These are phyloP conservation scores for Megacollybia marginata DNA, from an alignment of 768 basidiomycete species.

Conservation along the genomic window DNA sequence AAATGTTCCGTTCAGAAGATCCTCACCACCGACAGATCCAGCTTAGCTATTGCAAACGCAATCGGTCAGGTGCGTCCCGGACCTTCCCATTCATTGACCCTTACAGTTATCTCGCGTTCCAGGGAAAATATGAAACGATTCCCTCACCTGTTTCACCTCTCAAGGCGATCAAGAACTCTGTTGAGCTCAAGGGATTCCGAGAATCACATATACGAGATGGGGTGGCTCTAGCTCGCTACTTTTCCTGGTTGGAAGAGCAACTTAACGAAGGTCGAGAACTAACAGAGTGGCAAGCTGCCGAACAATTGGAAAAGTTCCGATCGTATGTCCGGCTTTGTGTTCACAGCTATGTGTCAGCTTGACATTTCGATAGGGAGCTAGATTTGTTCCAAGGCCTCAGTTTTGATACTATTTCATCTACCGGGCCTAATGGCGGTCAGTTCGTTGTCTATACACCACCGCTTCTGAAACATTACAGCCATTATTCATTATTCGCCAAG, in stretches of 20 bases:
- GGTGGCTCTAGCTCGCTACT: slow-evolving; percentile 80
- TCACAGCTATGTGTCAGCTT: neutral
- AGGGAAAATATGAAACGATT: slow-evolving; percentile 53
- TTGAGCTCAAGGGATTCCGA: slow-evolving; percentile 86
- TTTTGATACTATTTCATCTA: slow-evolving; percentile 88
- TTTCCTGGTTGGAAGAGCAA: slow-evolving; percentile 90
- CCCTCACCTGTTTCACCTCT: slow-evolving; percentile 73
- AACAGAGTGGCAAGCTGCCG: slow-evolving; percentile 76
- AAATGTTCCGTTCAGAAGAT: slow-evolving; percentile 44
- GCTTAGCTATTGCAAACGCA: slow-evolving; percentile 74
- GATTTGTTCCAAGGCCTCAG: slow-evolving; percentile 80
- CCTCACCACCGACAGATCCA: slow-evolving; percentile 70
- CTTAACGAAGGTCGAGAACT: slow-evolving; percentile 53
- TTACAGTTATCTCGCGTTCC: neutral
- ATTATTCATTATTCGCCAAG: slow-evolving; percentile 93
- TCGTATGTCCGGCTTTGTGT: slow-evolving; percentile 43
- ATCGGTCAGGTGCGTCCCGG: slow-evolving; percentile 52
- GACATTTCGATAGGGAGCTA: slow-evolving; percentile 47
- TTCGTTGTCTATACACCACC: slow-evolving; percentile 4
- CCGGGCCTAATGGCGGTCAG: slow-evolving; percentile 86
- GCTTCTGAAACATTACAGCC: slow-evolving; percentile 32
- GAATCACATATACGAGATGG: slow-evolving; percentile 88
- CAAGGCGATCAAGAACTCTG: slow-evolving; percentile 74
- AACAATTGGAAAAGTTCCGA: slow-evolving; percentile 71
- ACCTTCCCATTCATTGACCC: neutral